Conservation (phyloP, 805 yeast species). For the Candida orba region DNA sequence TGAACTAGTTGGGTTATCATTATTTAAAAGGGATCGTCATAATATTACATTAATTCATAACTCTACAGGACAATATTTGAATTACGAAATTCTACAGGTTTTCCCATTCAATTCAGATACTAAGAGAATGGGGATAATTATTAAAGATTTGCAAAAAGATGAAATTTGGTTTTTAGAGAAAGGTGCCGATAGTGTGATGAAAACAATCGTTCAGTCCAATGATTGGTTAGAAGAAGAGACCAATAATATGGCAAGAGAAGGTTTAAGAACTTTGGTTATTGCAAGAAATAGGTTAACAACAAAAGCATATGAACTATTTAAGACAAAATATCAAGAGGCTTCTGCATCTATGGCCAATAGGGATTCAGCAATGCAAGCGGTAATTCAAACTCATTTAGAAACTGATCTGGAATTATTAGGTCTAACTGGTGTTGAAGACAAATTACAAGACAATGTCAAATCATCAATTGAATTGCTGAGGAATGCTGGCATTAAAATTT, state of each 20-base stretch:
- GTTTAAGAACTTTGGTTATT: slow-evolving; percentile 87
- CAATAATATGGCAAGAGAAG: slow-evolving; percentile 97
- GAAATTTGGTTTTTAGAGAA: slow-evolving; percentile 84
- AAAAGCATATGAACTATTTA: slow-evolving; percentile 55
- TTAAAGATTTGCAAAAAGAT: slow-evolving; percentile 51
- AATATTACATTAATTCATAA: slow-evolving; percentile 63
- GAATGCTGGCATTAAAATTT: slow-evolving; percentile 94
- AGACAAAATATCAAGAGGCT: slow-evolving; percentile 60
- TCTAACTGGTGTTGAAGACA: slow-evolving; percentile 95
- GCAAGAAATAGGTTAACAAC: slow-evolving; percentile 69
- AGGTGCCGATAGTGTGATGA: slow-evolving; percentile 97
- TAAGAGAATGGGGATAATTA: slow-evolving; percentile 91
- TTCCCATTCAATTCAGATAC: slow-evolving; percentile 96
- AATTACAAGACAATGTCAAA: slow-evolving; percentile 85
- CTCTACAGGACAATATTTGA: slow-evolving; percentile 41
- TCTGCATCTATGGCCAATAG: slow-evolving; percentile 73
- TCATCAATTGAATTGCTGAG: slow-evolving; percentile 85
- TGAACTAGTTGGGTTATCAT: slow-evolving; percentile 73
- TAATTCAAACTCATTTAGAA: slow-evolving; percentile 66
- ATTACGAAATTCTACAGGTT: slow-evolving; percentile 66
- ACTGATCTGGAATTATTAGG: slow-evolving; percentile 81
- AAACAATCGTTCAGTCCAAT: slow-evolving; percentile 67
- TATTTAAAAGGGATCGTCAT: slow-evolving; percentile 75
- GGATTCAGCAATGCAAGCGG: slow-evolving; percentile 64
- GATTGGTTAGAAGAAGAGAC: slow-evolving; percentile 99